phyloP scores from a whole-genome alignment of 1,284 basidiomycete species.

The Leccinum fuscescens region DNA sequence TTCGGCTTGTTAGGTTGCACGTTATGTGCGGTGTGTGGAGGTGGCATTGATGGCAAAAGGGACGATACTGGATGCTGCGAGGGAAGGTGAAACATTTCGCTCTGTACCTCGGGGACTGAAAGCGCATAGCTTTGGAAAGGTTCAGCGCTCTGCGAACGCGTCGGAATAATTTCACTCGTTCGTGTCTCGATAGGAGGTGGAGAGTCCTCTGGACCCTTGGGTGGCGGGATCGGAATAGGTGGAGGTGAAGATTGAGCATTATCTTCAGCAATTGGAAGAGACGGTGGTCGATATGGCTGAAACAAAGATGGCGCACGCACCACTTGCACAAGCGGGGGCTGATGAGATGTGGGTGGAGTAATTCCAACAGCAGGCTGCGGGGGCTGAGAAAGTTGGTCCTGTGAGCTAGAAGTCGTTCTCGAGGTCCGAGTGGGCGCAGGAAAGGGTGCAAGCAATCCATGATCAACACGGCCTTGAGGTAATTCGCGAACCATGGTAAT shows the following conservation, averaged over 20 bases:
- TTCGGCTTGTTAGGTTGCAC: constrained; percentile 10
- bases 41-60: constrained; percentile 1
- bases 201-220: constrained; percentile 25
- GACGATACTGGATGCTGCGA: constrained; percentile 4
- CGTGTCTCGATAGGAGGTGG: constrained; percentile 26
- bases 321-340: constrained; percentile 14
- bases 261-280: constrained; percentile 17
- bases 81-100: constrained; percentile 28
- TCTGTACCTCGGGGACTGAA: constrained; percentile 20
- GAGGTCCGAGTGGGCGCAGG: constrained; percentile 27
- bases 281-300: constrained; percentile 26
- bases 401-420: constrained; percentile 24
- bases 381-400: constrained; percentile 19
- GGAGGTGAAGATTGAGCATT: constrained; percentile 28
- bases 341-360: constrained; percentile 14
- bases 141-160: constrained; percentile 16
- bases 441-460: constrained; percentile 29
- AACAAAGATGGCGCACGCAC: constrained; percentile 27
- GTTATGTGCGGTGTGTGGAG: constrained; percentile 3
- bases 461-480: constrained; percentile 24
- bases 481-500: constrained; percentile 17
- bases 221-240: constrained; percentile 31
- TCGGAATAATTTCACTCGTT: constrained; percentile 27
- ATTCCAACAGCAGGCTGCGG: constrained; percentile 14
- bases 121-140: not conserved